Base-by-base conservation (phyloP, 352 stramenopile genomes). In the Phytopythium litorale region DNA sequence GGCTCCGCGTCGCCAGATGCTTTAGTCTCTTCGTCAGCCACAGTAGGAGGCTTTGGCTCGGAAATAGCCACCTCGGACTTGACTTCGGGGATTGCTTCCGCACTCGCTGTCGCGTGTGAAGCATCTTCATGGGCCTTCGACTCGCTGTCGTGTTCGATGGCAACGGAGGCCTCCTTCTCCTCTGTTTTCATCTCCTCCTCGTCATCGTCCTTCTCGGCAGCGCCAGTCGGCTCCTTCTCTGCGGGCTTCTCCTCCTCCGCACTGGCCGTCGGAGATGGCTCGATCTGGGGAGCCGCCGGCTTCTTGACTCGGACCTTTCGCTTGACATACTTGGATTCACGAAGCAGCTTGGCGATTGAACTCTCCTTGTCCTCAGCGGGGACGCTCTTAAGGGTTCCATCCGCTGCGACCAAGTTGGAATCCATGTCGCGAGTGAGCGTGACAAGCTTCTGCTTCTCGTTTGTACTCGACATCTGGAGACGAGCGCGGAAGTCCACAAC, bases 401-500 rank as follows among this genome's bases (percentile, higher is more conserved):
- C 48, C 7, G 46, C 46, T 25, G 46, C 15, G 12, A 53, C 18
- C 28, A 54, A 19, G 15, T 16, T 54, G 15, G 32, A 62, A 48
- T 77, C 60, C 63, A 84, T 60, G 37, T 87, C 72, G 18, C 62
- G 66, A 58, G 78, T 66, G 42, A 81, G 73, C 32, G 65, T 71
- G 3, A 64, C 42, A 25, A 92, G 53, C 45, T 89, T 91, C 33
- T 82, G 76, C 60, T 89, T 92, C 51, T 92, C 84, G 18, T 89
- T 85, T 28, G 60, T 73, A 18, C 71, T 79, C 13, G 81, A 84
- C 76, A 92, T 89, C 60, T 90, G 78, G 7, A 92, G 73, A 19
- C 84, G 81, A 18, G 81, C 75, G 46, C 84, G 79, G 19, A 84
- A 87, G 62, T 92, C 84, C 12, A 92, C 79, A 46, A 91, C 81